Evolutionary conservation across 495 filamentous ascomycete genomes (phyloP), one percentile per base, ranked within the genome.

Genomic region (Neurospora sublineolata): DNA sequence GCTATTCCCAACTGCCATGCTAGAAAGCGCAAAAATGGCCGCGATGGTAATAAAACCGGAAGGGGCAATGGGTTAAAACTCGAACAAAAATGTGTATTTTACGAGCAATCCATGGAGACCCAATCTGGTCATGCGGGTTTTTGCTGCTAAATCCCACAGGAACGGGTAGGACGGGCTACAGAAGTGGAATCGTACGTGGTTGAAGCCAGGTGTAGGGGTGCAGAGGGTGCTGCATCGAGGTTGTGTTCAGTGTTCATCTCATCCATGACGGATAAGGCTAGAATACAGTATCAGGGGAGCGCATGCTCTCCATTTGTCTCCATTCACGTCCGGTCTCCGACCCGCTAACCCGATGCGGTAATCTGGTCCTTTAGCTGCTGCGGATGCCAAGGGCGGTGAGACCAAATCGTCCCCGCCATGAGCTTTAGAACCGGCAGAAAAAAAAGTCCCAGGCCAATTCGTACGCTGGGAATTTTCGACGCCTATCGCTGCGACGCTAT

Each of bases 391-490:
- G 39, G 75, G 77, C 77, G 77, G 77, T 78, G 75, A 75, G 33
- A 3, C 14, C 37, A 68, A 39, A 6, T 14, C 3, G 4, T 71
- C 73, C 76, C 75, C 75, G 75, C 76, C 71, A 75, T 72, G 71
- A 72, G 20, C 38, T 23, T 69, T 70, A 69, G 73, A 72, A 73
- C 40, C 68, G 76, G 76, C 76, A 80, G 78, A 79, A 80, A 78
- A 77, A 77, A 77, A 78, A 71, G 58, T 78, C 44, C 71, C 71
- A 73, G 67, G 70, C 69, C 52, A 64, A 64, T 60, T 41, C 37
- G 70, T 36, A 20, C 16, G 39, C 64, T 23, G 68, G 73, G 64
- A 76, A 75, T 72, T 75, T 75, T 76, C 71, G 58, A 70, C 68
- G 41, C 37, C 37, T 37, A 44, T 39, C 37, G 69, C 68, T 69